Evolutionary conservation across 2,329 filamentous ascomycete species (phyloP).

Genomic region (Paraphaeosphaeria sporulosa): DNA sequence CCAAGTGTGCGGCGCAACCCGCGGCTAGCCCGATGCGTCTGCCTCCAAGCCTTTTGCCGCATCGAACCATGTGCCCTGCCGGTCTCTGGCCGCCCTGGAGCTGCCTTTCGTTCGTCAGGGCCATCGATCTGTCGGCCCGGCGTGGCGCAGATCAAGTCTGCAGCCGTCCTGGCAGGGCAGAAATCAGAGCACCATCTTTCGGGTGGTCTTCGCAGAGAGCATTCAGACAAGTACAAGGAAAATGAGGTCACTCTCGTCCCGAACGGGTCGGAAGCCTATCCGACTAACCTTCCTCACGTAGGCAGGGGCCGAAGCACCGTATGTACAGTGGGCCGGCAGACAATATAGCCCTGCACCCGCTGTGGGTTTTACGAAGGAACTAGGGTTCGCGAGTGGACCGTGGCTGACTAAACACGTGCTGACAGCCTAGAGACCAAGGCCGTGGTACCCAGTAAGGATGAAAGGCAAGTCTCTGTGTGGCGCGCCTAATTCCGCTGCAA

Average conservation of each 20-base stretch:
- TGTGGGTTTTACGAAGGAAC: neutral
- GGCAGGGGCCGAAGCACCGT: neutral
- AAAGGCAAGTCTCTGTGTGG: neutral
- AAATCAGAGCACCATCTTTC: neutral
- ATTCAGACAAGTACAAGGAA: neutral
- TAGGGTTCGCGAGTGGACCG: neutral
- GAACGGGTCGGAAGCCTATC: neutral
- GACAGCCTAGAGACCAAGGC: neutral
- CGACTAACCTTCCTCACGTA: neutral
- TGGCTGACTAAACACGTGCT: too few species aligned
- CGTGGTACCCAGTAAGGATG: neutral
- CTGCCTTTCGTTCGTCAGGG: too few species aligned
- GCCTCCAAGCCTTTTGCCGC: neutral
- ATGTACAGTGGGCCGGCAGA: neutral
- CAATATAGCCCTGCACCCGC: neutral
- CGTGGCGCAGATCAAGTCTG: neutral
- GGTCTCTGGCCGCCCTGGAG: neutral
- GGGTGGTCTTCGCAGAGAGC: neutral
- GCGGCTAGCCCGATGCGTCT: neutral
- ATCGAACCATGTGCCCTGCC: neutral
- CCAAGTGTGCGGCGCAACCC: constrained; percentile 4
- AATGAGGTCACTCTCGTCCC: neutral
- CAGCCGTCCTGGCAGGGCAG: neutral
- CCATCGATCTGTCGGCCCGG: neutral
- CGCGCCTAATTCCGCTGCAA: too few species aligned